Conservation (phyloP, 1,284 basidiomycete genomes). For the Thelephora terrestris region DNA sequence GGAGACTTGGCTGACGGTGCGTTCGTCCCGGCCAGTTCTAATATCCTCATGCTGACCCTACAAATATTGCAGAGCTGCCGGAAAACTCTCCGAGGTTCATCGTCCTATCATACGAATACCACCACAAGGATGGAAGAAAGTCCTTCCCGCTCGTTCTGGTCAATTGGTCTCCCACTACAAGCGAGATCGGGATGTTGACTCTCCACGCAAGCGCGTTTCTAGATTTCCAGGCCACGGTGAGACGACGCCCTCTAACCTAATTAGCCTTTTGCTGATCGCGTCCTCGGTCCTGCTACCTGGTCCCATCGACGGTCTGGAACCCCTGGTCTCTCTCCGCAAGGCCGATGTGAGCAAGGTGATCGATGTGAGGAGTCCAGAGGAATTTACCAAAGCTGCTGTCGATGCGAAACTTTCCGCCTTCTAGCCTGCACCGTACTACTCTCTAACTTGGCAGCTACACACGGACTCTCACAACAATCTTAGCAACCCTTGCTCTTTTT, state of each 20-base stretch:
- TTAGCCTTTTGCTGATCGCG: background rate
- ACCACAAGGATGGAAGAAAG: constrained; percentile 74
- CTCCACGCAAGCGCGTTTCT: constrained; percentile 76
- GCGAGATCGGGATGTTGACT: constrained; percentile 70
- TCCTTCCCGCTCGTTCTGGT: constrained; percentile 79
- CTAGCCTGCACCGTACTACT: background rate
- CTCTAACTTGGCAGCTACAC: too few relatives aligned
- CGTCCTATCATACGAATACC: constrained; percentile 73
- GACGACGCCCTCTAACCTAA: too few relatives aligned
- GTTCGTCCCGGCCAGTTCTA: constrained; percentile 6
- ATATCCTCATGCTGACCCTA: background rate
- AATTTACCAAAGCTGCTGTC: constrained; percentile 62
- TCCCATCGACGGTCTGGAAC: too few relatives aligned
- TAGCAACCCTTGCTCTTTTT: too few relatives aligned
- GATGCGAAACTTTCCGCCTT: constrained; percentile 46
- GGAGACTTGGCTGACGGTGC: constrained; percentile 81
- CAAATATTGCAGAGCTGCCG: constrained; percentile 60
- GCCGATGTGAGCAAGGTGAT: constrained; percentile 67
- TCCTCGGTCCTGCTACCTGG: too few relatives aligned
- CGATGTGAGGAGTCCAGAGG: constrained; percentile 72
- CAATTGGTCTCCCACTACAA: constrained; percentile 76
- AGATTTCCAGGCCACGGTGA: constrained; percentile 69
- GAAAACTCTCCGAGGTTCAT: constrained; percentile 87
- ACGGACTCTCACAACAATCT: too few relatives aligned
- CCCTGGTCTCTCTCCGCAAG: constrained; percentile 24